These are phyloP conservation scores for Monascus purpureus DNA, from an alignment of 495 filamentous ascomycete species.

Conservation along the genomic window DNA sequence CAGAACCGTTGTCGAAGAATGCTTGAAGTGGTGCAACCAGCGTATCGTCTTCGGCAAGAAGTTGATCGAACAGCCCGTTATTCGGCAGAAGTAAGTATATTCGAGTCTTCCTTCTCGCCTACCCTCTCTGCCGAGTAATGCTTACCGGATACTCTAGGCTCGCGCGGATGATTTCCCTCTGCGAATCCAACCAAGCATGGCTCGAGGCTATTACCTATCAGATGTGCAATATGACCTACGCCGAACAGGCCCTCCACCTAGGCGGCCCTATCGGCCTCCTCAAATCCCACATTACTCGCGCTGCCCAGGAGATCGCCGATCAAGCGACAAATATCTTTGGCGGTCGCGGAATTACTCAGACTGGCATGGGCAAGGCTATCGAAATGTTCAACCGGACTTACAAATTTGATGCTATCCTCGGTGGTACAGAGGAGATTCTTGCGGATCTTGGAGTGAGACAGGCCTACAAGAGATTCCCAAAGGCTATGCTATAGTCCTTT, in stretches of 20 bases:
- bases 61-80: slow-evolving; percentile 72
- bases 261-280: slow-evolving; percentile 74
- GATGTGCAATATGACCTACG: slow-evolving; percentile 76
- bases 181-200: slow-evolving; percentile 75
- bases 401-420: slow-evolving; percentile 82
- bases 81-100: slow-evolving; percentile 53
- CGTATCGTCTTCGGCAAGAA: slow-evolving; percentile 75
- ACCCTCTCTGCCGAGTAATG: background rate
- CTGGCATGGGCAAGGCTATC: slow-evolving; percentile 67
- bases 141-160: slow-evolving; percentile 26
- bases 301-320: slow-evolving; percentile 71
- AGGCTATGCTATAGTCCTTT: slow-evolving; percentile 55
- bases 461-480: slow-evolving; percentile 71
- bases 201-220: slow-evolving; percentile 74
- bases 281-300: slow-evolving; percentile 63
- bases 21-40: slow-evolving; percentile 81
- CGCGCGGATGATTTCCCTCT: slow-evolving; percentile 75
- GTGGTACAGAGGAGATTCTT: slow-evolving; percentile 73
- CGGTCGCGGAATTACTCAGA: slow-evolving; percentile 65
- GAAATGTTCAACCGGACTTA: slow-evolving; percentile 76
- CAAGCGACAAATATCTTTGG: slow-evolving; percentile 79
- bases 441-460: slow-evolving; percentile 72
- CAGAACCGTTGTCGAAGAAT: slow-evolving; percentile 66
- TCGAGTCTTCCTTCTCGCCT: background rate
- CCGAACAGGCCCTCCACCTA: slow-evolving; percentile 58